Evolutionary conservation across 495 filamentous ascomycete genomes (phyloP), one percentile per base, ranked within the genome.

Genomic region (Durotheca rogersii): DNA sequence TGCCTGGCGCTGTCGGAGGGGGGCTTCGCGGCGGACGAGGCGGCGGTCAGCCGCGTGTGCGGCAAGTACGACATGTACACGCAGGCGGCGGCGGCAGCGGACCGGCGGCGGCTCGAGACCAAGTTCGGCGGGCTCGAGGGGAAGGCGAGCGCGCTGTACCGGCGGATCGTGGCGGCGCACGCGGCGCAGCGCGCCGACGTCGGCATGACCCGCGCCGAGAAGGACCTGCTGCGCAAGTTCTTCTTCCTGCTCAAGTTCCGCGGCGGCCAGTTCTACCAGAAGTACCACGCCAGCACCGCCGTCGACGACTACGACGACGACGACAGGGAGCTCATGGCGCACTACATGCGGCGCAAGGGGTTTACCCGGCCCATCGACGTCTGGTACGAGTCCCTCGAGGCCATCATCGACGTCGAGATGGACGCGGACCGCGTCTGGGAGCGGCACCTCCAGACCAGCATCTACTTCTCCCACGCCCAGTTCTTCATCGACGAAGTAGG

Each of bases 201-300:
- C 3, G 67, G 57, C 58, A 47, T 80, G 7, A 63, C 58, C 6
- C 69, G 75, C 3, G 31, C 32, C 4, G 69, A 81, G 33, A 60
- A 60, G 36, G 58, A 78, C 47, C 16, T 54, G 4, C 42, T 81
- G 16, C 72, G 77, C 47, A 80, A 76, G 40, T 81, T 81, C 45
- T 61, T 81, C 11, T 80, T 79, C 60, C 62, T 81, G 12, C 72
- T 81, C 65, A 75, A 72, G 39, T 80, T 77, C 46, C 72, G 79
- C 14, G 57, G 53, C 31, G 31, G 30, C 1, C 27, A 20, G 5
- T 73, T 76, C 31, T 58, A 69, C 27, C 16, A 36, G 15, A 62
- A 66, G 5, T 77, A 65, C 57, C 61, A 65, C 50, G 53, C 66
- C 25, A 54, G 70, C 10, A 61, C 30, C 5, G 34, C 53, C 1